These are phyloP conservation scores for Microdochium trichocladiopsis DNA, from an alignment of 2,329 filamentous ascomycete genomes.

Conservation along the genomic window DNA sequence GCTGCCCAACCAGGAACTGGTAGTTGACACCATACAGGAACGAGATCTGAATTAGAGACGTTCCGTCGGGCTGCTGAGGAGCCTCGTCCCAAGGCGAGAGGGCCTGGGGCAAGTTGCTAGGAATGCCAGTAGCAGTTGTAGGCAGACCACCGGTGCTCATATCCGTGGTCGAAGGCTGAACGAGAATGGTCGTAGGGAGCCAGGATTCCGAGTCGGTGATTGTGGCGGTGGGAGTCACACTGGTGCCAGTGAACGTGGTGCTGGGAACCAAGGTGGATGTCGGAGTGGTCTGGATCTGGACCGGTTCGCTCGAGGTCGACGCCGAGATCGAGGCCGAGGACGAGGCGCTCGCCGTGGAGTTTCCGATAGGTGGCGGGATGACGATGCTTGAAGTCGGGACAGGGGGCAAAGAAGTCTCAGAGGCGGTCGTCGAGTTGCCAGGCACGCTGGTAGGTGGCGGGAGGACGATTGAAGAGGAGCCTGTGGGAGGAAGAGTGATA, in stretches of 20 bases:
- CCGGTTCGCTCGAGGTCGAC: background rate
- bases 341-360: background rate
- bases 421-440: conserved; percentile 4
- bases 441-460: background rate
- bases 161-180: conserved; percentile 40
- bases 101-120: conserved; percentile 62
- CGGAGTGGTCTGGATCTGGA: conserved; percentile 5
- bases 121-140: conserved; percentile 45
- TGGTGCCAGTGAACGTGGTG: conserved; percentile 19
- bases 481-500: no score
- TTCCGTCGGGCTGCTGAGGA: conserved; percentile 49
- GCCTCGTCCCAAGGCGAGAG: conserved; percentile 63
- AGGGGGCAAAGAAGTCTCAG: conserved; percentile 3
- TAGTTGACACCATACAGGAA: conserved; percentile 81
- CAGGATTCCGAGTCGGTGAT: conserved; percentile 36
- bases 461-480: background rate
- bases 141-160: conserved; percentile 29
- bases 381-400: conserved; percentile 2
- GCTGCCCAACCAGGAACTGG: conserved; percentile 66
- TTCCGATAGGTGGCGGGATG: background rate
- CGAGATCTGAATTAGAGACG: conserved; percentile 72
- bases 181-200: conserved; percentile 55
- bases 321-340: no score
- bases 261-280: conserved; percentile 2
- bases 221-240: conserved; percentile 33